Base-by-base conservation (phyloP, 805 yeast genomes). In the Maudiozyma bulderi region DNA sequence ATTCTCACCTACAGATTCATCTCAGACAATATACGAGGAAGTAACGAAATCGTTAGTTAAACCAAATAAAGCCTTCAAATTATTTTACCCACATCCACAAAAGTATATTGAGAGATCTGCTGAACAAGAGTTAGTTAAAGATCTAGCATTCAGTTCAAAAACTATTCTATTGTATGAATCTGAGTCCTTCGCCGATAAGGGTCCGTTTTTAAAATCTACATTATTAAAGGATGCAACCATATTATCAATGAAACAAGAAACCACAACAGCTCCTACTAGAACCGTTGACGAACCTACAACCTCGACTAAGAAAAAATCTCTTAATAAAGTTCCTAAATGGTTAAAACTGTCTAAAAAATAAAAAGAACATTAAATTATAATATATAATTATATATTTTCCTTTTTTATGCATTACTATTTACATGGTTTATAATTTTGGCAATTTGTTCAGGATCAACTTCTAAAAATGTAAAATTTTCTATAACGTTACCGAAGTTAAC, bases 51-150 rank as follows among this genome's bases (percentile, higher is more conserved):
- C 62, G 49, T 45, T 76, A 7, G 49, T 60, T 3, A 54, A 67
- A 29, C 57, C 66, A 5, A 46, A 53, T 26, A 47, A 49, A 1
- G 54, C 55, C 2, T 79, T 77, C 54, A 58, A 66, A 15, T 60
- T 82, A 32, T 64, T 59, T n/a, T 59, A 71, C 33, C 72, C 81
- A 5, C 75, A 78, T 51, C 87, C 87, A 3, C 61, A 68, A 28
- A 54, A 57, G 9, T 49, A 57, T 1, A 52, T 81, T 1, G 52
- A 58, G 1, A 13, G 10, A 5, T 52, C 59, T 10, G 66, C 67
- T 46, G 55, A 61, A 0, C 52, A 61, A 0, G 48, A 54, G 51
- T 26, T 77, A 39, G 67, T 70, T 1, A 57, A 57, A 0, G 74
- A 73, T 43, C 64, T 71, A 47, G 60, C 65, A 2, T 72, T 81